Percentiles rank a stretch among this genome's conserved stretches.
These are phyloP conservation scores for Penicillium taxi DNA, from an alignment of 495 filamentous ascomycete species.

Conservation along the genomic window DNA sequence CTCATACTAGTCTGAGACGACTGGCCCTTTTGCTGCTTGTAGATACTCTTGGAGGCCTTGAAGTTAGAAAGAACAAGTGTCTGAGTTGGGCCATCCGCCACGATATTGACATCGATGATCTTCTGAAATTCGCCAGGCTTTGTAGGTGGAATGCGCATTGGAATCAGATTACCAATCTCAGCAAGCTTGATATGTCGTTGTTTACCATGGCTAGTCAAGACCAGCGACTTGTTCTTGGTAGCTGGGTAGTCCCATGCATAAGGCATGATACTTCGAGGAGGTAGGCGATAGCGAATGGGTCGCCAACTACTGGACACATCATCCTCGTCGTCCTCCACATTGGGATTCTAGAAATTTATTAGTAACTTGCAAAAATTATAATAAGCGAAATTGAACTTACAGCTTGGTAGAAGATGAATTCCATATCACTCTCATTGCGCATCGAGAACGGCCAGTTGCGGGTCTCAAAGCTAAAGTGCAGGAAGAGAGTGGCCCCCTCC, in stretches of 20 bases:
- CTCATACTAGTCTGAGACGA: constrained; percentile 51
- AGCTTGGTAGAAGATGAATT: constrained; percentile 91
- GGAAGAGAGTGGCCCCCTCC: constrained; percentile 86
- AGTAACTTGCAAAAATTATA: not conserved
- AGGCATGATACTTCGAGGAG: constrained; percentile 94
- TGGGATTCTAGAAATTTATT: constrained; percentile 41
- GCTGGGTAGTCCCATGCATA: constrained; percentile 99
- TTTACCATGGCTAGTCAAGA: constrained; percentile 69
- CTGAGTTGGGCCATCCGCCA: constrained; percentile 89
- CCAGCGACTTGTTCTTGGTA: constrained; percentile 88
- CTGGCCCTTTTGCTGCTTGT: constrained; percentile 64
- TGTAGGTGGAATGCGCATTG: constrained; percentile 67
- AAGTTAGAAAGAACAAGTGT: constrained; percentile 92
- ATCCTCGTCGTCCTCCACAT: constrained; percentile 72
- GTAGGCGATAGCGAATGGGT: constrained; percentile 86
- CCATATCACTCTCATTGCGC: constrained; percentile 92
- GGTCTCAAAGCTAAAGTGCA: constrained; percentile 80
- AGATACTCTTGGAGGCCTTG: constrained; percentile 86
- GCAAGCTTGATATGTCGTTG: constrained; percentile 87
- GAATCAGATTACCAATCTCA: constrained; percentile 90
- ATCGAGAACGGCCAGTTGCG: constrained; percentile 98
- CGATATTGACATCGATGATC: constrained; percentile 92
- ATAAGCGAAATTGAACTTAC: not conserved
- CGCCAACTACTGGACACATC: constrained; percentile 74
- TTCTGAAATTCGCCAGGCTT: constrained; percentile 53